phyloP scores from a whole-genome alignment of 2,329 filamentous ascomycete genomes.

The Paraphoma chrysanthemicola region DNA sequence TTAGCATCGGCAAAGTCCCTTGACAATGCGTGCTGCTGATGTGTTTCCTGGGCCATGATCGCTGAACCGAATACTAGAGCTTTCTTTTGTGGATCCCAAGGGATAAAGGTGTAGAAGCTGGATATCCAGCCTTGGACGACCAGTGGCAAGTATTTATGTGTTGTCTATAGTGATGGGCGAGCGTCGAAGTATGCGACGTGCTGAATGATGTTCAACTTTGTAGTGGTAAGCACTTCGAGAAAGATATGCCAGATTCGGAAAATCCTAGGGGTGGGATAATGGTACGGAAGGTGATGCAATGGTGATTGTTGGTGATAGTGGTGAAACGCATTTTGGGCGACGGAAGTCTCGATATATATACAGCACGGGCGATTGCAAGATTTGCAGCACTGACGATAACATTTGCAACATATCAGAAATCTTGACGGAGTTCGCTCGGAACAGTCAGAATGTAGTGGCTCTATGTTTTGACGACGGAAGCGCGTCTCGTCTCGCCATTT shows the following conservation, averaged over 20 bases:
- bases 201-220: not conserved
- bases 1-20: conserved; percentile 19
- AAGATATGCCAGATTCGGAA: not conserved
- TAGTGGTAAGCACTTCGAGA: not conserved
- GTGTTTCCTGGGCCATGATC: conserved; percentile 26
- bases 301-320: not conserved
- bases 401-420: not conserved
- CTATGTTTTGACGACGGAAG: conserved; percentile 3
- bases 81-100: not conserved
- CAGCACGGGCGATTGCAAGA: not conserved
- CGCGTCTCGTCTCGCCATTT: not conserved
- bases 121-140: not conserved
- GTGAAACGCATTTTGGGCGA: conserved; percentile 1
- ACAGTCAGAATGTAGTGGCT: conserved; percentile 1
- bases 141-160: not conserved
- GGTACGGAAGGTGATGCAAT: not conserved
- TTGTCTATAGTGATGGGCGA: not conserved
- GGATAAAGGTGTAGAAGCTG: not conserved
- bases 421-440: conserved; percentile 12
- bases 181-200: not conserved
- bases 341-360: conserved; percentile 3
- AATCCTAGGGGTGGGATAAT: not conserved
- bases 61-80: not conserved
- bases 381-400: not conserved
- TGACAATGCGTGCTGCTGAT: conserved; percentile 8